These are phyloP conservation scores for Orbilia blumenaviensis DNA, from an alignment of 2,329 filamentous ascomycete species.

Conservation along the genomic window DNA sequence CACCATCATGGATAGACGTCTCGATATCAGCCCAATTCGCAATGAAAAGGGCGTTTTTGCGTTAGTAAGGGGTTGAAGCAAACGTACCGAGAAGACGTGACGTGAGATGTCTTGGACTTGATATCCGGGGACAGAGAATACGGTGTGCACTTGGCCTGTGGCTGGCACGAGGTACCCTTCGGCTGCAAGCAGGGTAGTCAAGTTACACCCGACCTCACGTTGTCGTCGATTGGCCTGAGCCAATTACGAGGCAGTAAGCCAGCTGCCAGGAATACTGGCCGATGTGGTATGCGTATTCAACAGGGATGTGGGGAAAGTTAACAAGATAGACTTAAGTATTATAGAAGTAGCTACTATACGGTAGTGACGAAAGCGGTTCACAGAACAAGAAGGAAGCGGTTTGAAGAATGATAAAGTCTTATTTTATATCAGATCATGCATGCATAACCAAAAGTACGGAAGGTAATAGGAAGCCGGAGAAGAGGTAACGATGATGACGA, in stretches of 20 bases:
- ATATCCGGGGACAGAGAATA: background rate
- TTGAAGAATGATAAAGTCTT: background rate
- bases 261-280: conserved; percentile 43
- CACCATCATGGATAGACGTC: background rate
- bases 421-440: conserved; percentile 26
- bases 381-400: conserved; percentile 1
- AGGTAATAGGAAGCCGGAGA: background rate
- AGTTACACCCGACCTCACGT: conserved; percentile 27
- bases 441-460: background rate
- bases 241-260: conserved; percentile 31
- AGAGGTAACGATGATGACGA: background rate
- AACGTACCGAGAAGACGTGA: conserved; percentile 20
- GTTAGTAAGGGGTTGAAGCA: conserved; percentile 18
- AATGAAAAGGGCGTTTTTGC: conserved; percentile 8
- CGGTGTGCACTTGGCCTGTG: background rate
- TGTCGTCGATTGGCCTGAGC: conserved; percentile 16
- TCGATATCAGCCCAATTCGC: background rate
- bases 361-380: conserved; percentile 7
- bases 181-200: background rate
- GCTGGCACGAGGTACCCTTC: background rate
- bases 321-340: conserved; percentile 8
- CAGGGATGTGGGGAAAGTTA: conserved; percentile 30
- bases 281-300: conserved; percentile 25
- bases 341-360: background rate
- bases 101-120: conserved; percentile 22